Conservation (phyloP, 2,329 filamentous ascomycete species). For the Clarireedia sp. region DNA sequence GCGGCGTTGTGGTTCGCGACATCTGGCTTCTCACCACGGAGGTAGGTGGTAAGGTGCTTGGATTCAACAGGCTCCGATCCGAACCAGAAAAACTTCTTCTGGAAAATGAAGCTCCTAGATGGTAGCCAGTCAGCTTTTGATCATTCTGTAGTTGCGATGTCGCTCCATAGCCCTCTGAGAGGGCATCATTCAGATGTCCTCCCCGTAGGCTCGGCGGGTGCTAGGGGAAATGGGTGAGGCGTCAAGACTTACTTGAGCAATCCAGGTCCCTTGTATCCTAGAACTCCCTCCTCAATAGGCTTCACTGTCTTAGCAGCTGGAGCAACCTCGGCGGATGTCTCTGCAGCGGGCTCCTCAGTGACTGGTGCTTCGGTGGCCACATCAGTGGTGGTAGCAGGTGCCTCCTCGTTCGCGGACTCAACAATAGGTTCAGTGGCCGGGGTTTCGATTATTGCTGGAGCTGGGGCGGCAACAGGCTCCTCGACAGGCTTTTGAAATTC, state of each 20-base stretch:
- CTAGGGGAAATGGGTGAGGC: not conserved
- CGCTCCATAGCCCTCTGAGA: not conserved
- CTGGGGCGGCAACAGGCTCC: conserved; percentile 31
- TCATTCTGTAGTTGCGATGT: not conserved
- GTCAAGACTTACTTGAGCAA: conserved; percentile 70
- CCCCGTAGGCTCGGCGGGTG: not conserved
- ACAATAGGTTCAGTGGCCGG: conserved; percentile 40
- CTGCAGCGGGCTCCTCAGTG: conserved; percentile 23
- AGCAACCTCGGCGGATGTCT: conserved; percentile 48
- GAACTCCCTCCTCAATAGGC: conserved; percentile 59
- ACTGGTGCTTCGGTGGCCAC: conserved; percentile 33
- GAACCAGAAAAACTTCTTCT: conserved; percentile 92
- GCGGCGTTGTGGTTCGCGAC: conserved; percentile 72
- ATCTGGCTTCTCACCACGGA: conserved; percentile 81
- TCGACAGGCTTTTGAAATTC: conserved; percentile 65
- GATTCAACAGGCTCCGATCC: conserved; percentile 63
- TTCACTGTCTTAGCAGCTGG: conserved; percentile 38
- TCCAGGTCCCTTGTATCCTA: conserved; percentile 78
- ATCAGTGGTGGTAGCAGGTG: conserved; percentile 26
- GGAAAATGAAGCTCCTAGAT: conserved; percentile 70
- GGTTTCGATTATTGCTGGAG: conserved; percentile 16
- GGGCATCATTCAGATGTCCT: not conserved
- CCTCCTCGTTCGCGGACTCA: conserved; percentile 31
- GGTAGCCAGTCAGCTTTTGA: conserved; percentile 3
- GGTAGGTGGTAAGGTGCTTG: conserved; percentile 67